Percentiles rank a stretch among this genome's conserved stretches.
Evolutionary conservation across 1,139 yeast genomes (phyloP).

Genomic region (Pichia sp.): DNA sequence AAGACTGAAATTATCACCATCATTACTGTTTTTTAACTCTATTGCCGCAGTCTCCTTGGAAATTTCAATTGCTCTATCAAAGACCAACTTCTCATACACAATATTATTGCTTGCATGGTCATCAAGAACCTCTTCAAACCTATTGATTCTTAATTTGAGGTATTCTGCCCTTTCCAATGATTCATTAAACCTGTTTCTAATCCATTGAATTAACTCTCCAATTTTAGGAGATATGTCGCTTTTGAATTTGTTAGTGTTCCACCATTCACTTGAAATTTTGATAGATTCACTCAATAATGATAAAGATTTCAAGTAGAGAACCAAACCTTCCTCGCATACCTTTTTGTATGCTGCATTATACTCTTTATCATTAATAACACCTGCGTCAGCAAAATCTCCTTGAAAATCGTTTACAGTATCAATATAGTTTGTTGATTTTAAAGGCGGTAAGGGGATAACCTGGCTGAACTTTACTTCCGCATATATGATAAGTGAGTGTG

Average conservation of each 20-base stretch:
- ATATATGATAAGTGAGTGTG: conserved; percentile 79
- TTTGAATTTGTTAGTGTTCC: conserved; percentile 47
- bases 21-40: conserved; percentile 43
- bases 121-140: conserved; percentile 32
- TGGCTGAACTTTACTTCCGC: conserved; percentile 90
- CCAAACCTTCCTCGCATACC: conserved; percentile 76
- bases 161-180: conserved; percentile 83
- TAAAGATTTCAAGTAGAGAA: conserved; percentile 73
- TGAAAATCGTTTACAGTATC: background rate
- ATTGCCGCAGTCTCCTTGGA: conserved; percentile 85
- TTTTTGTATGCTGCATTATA: conserved; percentile 15
- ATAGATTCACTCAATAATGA: conserved; percentile 79
- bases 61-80: conserved; percentile 89
- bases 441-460: conserved; percentile 70
- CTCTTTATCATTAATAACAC: conserved; percentile 15
- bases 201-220: conserved; percentile 87
- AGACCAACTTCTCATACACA: conserved; percentile 76
- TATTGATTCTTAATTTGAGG: conserved; percentile 48
- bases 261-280: conserved; percentile 82
- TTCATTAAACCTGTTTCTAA: conserved; percentile 81
- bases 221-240: conserved; percentile 36
- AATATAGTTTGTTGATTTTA: conserved; percentile 25
- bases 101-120: conserved; percentile 1
- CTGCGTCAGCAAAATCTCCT: background rate
- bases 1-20: conserved; percentile 24